Evolutionary conservation across 2,329 filamentous ascomycete genomes (phyloP).

Genomic region (Fonsecaea monophora): DNA sequence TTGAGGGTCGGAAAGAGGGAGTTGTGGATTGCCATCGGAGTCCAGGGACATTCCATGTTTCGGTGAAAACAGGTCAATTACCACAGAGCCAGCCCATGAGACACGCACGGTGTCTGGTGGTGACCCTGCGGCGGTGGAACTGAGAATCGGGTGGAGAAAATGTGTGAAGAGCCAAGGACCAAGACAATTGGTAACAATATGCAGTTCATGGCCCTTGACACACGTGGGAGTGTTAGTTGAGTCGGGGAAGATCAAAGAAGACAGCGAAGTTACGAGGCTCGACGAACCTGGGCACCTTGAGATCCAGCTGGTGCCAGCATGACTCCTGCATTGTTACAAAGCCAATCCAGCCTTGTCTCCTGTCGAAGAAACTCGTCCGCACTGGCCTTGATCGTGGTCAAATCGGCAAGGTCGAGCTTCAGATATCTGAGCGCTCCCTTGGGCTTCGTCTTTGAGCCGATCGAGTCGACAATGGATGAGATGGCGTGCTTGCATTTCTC

Average conservation of each 20-base stretch:
- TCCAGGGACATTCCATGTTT: conserved; percentile 8
- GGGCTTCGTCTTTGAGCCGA: background rate
- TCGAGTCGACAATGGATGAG: conserved; percentile 7
- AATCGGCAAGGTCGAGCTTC: conserved; percentile 42
- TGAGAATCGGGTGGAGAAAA: conserved; percentile 45
- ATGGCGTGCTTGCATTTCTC: conserved; percentile 23
- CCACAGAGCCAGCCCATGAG: conserved; percentile 40
- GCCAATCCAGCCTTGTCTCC: conserved; percentile 44
- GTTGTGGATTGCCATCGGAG: conserved; percentile 1
- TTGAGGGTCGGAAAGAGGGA: conserved; percentile 20
- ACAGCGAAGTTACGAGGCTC: background rate
- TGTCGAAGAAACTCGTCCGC: conserved; percentile 35
- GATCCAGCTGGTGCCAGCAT: conserved; percentile 39
- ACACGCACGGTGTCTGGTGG: conserved; percentile 42
- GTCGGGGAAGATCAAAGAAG: conserved; percentile 38
- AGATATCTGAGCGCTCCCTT: conserved; percentile 44
- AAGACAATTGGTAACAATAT: conserved; percentile 48
- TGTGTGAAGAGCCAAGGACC: conserved; percentile 49
- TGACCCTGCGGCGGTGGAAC: conserved; percentile 39
- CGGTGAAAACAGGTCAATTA: conserved; percentile 20
- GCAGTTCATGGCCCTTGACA: conserved; percentile 45
- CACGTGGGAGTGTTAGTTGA: conserved; percentile 31
- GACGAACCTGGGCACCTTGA: conserved; percentile 36
- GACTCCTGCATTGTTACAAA: conserved; percentile 44
- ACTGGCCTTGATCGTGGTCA: conserved; percentile 39